Evolutionary conservation across 2,329 filamentous ascomycete genomes (phyloP).

Genomic region (Fusarium paranaense): DNA sequence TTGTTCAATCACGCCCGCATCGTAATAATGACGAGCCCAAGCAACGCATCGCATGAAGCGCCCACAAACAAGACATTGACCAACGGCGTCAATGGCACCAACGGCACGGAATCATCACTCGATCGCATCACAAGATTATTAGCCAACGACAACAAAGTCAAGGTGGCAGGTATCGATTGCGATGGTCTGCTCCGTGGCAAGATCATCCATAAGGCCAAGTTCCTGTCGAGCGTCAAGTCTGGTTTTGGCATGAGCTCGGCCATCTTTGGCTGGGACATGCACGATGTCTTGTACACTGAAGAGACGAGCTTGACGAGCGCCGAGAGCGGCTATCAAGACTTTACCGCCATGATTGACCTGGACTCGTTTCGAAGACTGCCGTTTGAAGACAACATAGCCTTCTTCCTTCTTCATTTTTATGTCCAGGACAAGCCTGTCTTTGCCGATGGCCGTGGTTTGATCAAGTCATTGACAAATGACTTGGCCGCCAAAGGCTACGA

Average conservation of each 20-base stretch:
- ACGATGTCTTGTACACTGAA: conserved; percentile 81
- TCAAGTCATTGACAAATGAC: background rate
- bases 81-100: background rate
- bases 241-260: conserved; percentile 89
- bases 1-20: background rate
- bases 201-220: background rate
- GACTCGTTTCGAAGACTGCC: background rate
- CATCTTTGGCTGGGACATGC: conserved; percentile 90
- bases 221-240: conserved; percentile 74
- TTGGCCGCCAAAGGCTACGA: background rate
- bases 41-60: background rate
- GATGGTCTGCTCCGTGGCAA: background rate
- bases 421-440: background rate
- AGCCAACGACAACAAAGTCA: background rate
- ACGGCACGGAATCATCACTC: background rate
- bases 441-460: background rate
- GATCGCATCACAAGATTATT: background rate
- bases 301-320: conserved; percentile 74
- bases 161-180: background rate
- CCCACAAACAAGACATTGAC: background rate
- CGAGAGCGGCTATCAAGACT: background rate
- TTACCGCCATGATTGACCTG: background rate
- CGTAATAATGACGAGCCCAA: background rate
- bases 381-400: background rate
- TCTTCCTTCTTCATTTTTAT: background rate